Base-by-base conservation (phyloP, 768 basidiomycete species). In the Leccinum pellstonianum region DNA sequence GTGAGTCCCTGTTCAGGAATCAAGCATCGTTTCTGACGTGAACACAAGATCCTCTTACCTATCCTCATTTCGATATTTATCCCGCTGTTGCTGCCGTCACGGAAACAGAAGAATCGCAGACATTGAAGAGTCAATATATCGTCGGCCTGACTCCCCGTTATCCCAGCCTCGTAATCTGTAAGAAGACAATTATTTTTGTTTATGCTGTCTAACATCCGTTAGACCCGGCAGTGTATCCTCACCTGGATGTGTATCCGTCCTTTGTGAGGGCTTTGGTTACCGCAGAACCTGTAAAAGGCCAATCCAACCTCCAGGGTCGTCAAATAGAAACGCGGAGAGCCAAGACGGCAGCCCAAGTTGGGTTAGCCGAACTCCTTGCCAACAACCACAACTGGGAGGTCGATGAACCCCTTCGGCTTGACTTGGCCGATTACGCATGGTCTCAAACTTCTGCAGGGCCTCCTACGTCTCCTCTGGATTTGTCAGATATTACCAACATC, bases 391-490 rank as follows among this genome's bases (percentile, higher is more conserved):
- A 35, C 21, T 64, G 68, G 62, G 66, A 68, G 27, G 72, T 58
- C 2, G 64, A 68, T 14, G 68, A 67, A n/a, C 73, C 74, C 23
- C 74, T 78, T 12, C 80, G 80, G 59, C 73, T 88, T 55, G 80
- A 86, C 62, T 71, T 87, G 29, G 84, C 84, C 47, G 88, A 90
- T 63, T 91, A 81, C 66, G 68, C 79, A 9, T 91, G 88, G 86
- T 88, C 88, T 9, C 77, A 83, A 25, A 86, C 87, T 8, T 90
- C 89, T 7, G 71, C 73, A 3, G 89, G 90, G n/a, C 90, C 89
- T 21, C 75, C 73, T 33, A 80, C 79, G 52, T 71, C 73, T 54
- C 77, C 79, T 48, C 69, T 75, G 12, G 69, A 77, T 33, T 80
- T 80, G 3, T 70, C 76, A 11, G 54, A 71, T 11, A 65, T 68